Conservation (phyloP, 306 rosid species). For the Pyrus betulifolia region DNA sequence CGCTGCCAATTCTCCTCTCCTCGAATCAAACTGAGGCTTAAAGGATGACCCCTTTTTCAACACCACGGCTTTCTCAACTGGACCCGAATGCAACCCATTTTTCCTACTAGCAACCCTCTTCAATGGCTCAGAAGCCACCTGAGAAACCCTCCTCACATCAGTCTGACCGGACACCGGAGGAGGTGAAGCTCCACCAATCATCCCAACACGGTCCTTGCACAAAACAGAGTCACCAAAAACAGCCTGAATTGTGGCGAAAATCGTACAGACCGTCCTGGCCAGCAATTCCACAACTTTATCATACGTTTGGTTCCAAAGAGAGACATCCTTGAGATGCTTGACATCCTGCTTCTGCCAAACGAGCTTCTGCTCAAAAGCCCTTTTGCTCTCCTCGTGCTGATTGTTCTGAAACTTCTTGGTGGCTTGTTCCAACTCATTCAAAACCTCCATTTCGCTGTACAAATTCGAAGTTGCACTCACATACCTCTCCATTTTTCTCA, state of each 20-base stretch:
- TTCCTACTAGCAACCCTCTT: constrained; percentile 34
- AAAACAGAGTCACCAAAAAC: constrained; percentile 50
- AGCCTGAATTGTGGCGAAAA: constrained; percentile 57
- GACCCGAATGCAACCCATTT: constrained; percentile 26
- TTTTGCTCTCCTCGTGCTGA: constrained; percentile 71
- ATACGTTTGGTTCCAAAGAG: constrained; percentile 84
- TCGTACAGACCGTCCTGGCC: constrained; percentile 89
- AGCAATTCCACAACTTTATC: constrained; percentile 88
- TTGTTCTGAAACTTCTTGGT: constrained; percentile 73
- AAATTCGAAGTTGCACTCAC: constrained; percentile 71
- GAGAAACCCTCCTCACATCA: constrained; percentile 13
- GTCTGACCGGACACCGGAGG: constrained; percentile 28
- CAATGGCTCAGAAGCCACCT: constrained; percentile 28
- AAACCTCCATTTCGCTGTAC: constrained; percentile 74
- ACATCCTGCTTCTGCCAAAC: constrained; percentile 85
- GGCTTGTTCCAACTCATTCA: constrained; percentile 82
- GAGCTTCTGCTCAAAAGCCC: constrained; percentile 76
- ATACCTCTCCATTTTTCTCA: constrained; percentile 87
- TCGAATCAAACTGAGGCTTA: constrained; percentile 35
- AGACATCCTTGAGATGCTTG: constrained; percentile 69
- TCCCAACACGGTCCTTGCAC: constrained; percentile 23
- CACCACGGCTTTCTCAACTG: constrained; percentile 23
- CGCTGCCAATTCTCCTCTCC: constrained; percentile 49
- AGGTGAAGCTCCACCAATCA: constrained; percentile 33
- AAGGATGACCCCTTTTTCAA: constrained; percentile 32